phyloP scores from a whole-genome alignment of 2,329 filamentous ascomycete species.

The Helicocarpus griseus region DNA sequence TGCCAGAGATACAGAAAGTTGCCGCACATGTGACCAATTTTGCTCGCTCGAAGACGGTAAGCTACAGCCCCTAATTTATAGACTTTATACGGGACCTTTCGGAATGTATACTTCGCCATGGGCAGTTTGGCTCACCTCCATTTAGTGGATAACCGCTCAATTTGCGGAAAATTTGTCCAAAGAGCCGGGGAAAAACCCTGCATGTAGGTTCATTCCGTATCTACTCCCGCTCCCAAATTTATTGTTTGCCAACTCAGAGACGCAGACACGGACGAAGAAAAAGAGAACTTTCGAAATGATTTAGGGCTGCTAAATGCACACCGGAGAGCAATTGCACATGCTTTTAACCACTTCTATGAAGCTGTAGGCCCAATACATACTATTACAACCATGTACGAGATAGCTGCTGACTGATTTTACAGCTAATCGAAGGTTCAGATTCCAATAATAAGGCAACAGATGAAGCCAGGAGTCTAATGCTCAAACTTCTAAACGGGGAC shows the following conservation, averaged over 20 bases:
- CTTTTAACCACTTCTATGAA: not conserved
- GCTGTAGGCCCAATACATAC: not conserved
- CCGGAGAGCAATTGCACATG: not conserved
- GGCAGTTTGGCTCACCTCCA: not conserved
- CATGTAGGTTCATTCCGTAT: not conserved
- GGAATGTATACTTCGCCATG: not conserved
- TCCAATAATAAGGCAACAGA: not conserved
- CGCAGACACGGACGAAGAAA: not conserved
- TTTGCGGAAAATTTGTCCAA: conserved; percentile 18
- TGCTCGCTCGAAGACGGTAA: not conserved
- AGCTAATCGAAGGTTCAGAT: not conserved
- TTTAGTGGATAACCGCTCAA: not conserved
- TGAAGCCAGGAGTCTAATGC: conserved; percentile 9
- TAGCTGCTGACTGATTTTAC: not conserved
- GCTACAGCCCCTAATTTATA: not conserved
- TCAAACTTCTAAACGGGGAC: conserved; percentile 12
- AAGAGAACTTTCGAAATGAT: not conserved
- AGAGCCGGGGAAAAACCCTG: not conserved
- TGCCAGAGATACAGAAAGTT: conserved; percentile 2
- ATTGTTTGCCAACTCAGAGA: no score
- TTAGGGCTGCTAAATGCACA: not conserved
- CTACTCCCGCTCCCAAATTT: no score
- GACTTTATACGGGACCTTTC: not conserved
- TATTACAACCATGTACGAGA: not conserved
- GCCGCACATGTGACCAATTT: not conserved